These are phyloP conservation scores for Cladobotryum protrusum DNA, from an alignment of 2,329 filamentous ascomycete genomes.

Conservation along the genomic window DNA sequence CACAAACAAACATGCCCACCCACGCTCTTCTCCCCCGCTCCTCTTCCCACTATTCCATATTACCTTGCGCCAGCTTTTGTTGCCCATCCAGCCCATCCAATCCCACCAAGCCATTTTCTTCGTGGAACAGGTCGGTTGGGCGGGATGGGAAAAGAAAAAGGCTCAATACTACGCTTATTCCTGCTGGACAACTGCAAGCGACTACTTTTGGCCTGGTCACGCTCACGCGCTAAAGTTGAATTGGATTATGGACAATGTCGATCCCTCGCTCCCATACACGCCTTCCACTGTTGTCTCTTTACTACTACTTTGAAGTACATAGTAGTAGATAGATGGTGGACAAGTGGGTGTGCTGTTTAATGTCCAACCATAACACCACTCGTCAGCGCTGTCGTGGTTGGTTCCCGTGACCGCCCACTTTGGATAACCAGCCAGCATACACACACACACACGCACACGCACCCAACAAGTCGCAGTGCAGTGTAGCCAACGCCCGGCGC, in stretches of 20 bases:
- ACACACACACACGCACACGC: too few relatives aligned
- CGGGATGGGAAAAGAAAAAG: too few relatives aligned
- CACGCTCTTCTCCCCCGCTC: neutral
- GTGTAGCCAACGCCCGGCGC: neutral
- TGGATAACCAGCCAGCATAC: neutral
- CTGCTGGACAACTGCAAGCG: slow-evolving; percentile 4
- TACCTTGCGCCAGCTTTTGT: neutral
- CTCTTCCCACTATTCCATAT: neutral
- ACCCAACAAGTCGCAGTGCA: too few relatives aligned
- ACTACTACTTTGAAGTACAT: too few relatives aligned
- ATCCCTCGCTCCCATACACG: neutral
- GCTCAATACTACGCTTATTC: too few relatives aligned
- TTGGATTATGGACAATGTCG: slow-evolving; percentile 1
- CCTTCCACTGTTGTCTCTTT: too few relatives aligned
- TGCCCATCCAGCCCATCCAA: neutral
- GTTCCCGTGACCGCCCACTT: neutral
- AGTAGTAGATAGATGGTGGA: neutral
- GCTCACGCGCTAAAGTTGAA: slow-evolving; percentile 2
- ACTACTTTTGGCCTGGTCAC: slow-evolving; percentile 7
- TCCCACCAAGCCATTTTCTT: neutral
- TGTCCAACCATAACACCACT: slow-evolving; percentile 3
- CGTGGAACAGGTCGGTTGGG: too few relatives aligned
- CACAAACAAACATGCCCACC: neutral
- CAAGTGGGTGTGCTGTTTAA: neutral
- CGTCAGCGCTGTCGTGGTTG: neutral